A percentile compares a stretch with the other conserved stretches of the same genome.
These are phyloP conservation scores for Ceratobasidium sp. DNA, from an alignment of 1,284 basidiomycete genomes.

Conservation along the genomic window DNA sequence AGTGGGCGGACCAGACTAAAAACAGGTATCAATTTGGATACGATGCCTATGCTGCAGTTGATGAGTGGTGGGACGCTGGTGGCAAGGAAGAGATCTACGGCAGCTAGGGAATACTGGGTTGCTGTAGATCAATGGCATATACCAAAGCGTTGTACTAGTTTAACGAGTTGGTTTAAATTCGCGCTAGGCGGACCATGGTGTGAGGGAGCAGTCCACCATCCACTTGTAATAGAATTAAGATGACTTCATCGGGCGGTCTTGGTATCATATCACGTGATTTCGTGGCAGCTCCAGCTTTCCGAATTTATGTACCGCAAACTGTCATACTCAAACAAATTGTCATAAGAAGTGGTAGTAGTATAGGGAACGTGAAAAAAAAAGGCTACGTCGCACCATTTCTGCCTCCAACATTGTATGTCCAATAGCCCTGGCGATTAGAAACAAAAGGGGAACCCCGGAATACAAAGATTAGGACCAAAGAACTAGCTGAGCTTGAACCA, in stretches of 20 bases:
- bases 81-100: constrained; percentile 45
- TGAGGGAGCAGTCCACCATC: not conserved
- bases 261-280: not conserved
- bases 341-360: constrained; percentile 19
- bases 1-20: constrained; percentile 50
- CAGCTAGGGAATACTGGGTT: not conserved
- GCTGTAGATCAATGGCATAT: not conserved
- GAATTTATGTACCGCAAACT: not conserved
- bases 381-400: constrained; percentile 26
- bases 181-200: not conserved
- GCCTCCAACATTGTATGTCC: constrained; percentile 17
- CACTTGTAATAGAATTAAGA: not conserved
- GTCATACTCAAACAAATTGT: constrained; percentile 2
- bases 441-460: constrained; percentile 5
- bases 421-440: constrained; percentile 17
- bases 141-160: not conserved
- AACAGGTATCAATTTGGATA: constrained; percentile 48
- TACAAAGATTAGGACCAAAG: not conserved
- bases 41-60: constrained; percentile 48
- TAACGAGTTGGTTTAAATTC: not conserved
- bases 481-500: constrained; percentile 50
- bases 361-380: constrained; percentile 27
- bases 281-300: not conserved
- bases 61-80: constrained; percentile 46
- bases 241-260: too few relatives aligned